These are phyloP conservation scores for Phytomonas francai DNA, from an alignment of 208 protist species.

Conservation along the genomic window DNA sequence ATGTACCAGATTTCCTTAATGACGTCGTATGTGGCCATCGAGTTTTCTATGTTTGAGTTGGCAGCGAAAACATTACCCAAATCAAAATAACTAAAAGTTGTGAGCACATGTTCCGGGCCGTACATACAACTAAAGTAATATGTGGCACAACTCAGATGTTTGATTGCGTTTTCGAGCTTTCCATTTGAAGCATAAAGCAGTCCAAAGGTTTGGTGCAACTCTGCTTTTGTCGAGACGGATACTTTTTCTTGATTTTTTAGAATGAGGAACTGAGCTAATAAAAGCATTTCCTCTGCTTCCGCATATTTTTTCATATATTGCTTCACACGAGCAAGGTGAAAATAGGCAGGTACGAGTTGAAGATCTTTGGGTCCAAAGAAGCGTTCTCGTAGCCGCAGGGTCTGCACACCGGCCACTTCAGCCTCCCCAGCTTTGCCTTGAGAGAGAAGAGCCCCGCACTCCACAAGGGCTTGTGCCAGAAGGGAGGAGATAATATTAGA, in stretches of 20 bases:
- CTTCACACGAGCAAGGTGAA: slow-evolving; percentile 80
- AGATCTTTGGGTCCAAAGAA: slow-evolving; percentile 66
- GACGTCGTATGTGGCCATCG: slow-evolving; percentile 83
- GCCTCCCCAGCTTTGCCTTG: slow-evolving; percentile 63
- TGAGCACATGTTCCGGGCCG: slow-evolving; percentile 68
- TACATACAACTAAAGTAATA: slow-evolving; percentile 84
- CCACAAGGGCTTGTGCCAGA: slow-evolving; percentile 65
- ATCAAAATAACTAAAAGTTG: slow-evolving; percentile 88
- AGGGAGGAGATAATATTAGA: slow-evolving; percentile 40
- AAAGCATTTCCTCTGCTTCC: slow-evolving; percentile 84
- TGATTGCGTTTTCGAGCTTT: slow-evolving; percentile 70
- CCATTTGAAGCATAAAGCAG: slow-evolving; percentile 81
- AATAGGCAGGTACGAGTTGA: slow-evolving; percentile 69
- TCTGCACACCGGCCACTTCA: slow-evolving; percentile 71
- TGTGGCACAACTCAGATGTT: slow-evolving; percentile 76
- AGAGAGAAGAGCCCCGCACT: slow-evolving; percentile 57
- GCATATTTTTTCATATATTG: slow-evolving; percentile 76
- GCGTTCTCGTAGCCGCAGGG: slow-evolving; percentile 60
- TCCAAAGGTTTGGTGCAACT: slow-evolving; percentile 85
- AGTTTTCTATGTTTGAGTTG: slow-evolving; percentile 74
- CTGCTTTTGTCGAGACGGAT: slow-evolving; percentile 51
- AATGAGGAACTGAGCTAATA: slow-evolving; percentile 78
- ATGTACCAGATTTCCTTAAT: slow-evolving; percentile 84
- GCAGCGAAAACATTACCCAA: slow-evolving; percentile 87
- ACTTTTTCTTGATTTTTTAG: slow-evolving; percentile 55